phyloP scores from a whole-genome alignment of 139 green algal species.

The Chlorella sp. region DNA sequence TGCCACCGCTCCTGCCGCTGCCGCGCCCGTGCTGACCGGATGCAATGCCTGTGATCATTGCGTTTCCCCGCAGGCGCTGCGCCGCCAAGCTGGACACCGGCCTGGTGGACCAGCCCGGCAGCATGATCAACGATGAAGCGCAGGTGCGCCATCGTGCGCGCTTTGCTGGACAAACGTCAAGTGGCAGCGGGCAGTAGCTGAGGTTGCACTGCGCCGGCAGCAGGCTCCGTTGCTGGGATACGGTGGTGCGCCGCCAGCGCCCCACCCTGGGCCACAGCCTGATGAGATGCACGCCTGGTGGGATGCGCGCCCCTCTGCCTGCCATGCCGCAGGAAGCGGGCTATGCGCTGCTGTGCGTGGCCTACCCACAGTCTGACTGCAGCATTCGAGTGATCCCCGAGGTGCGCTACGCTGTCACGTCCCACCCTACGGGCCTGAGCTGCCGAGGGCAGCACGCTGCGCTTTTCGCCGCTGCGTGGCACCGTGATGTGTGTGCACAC shows the following conservation, averaged over 20 bases:
- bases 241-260: no score
- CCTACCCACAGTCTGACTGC: conserved; percentile 70
- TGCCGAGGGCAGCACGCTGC: neutral
- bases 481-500: neutral
- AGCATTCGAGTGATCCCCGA: conserved; percentile 71
- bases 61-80: conserved; percentile 31
- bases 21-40: no score
- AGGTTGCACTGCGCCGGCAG: no score
- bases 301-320: no score
- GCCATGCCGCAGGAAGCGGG: conserved; percentile 48
- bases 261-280: no score
- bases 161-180: no score
- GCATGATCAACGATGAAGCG: conserved; percentile 85
- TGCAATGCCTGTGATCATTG: no score
- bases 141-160: conserved; percentile 39
- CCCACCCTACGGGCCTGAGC: neutral
- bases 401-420: conserved; percentile 35
- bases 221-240: no score
- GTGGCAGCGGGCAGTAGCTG: no score
- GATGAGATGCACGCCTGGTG: no score
- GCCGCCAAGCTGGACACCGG: conserved; percentile 41
- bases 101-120: conserved; percentile 80
- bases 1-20: neutral
- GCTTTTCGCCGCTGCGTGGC: no score
- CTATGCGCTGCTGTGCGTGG: conserved; percentile 88